Conservation (phyloP, 345 rosid species). For the Euphorbia pulcherrima region DNA sequence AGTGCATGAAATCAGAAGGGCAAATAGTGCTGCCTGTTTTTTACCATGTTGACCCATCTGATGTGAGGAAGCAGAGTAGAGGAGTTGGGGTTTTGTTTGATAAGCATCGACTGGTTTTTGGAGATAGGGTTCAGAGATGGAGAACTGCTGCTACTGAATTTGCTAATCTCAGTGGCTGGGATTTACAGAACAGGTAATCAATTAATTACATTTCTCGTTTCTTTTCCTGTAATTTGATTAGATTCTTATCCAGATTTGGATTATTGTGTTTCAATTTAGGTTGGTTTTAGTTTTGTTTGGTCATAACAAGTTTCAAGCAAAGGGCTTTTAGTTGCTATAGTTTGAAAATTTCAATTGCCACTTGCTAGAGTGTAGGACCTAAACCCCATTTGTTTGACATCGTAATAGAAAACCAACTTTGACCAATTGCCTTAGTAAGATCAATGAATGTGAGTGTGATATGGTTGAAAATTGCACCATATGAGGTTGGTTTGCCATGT, state of each 20-base stretch:
- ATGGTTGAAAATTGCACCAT: not conserved
- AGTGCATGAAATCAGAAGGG: not conserved
- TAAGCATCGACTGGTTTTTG: not conserved
- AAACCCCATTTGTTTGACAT: no score
- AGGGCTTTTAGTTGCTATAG: no score
- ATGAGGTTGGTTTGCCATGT: not conserved
- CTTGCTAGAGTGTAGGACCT: no score
- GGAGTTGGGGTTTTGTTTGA: not conserved
- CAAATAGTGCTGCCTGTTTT: conserved; percentile 4
- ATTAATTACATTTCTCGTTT: not conserved
- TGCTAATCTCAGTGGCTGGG: conserved; percentile 17
- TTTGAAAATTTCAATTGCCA: no score
- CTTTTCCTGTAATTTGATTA: no score
- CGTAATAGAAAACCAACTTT: not conserved
- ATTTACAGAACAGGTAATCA: conserved; percentile 5
- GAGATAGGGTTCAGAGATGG: conserved; percentile 9
- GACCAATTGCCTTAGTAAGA: not conserved
- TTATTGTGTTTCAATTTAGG: no score
- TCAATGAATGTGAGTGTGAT: not conserved
- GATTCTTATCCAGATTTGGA: no score
- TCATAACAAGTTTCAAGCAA: no score
- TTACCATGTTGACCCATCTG: not conserved
- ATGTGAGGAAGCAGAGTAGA: not conserved
- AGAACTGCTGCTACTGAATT: conserved; percentile 10
- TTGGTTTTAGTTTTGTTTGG: no score